A percentile compares a stretch with the other conserved stretches of the same genome.
Evolutionary conservation across 208 protist genomes (phyloP).

Genomic region (Leishmania tarentolae): DNA sequence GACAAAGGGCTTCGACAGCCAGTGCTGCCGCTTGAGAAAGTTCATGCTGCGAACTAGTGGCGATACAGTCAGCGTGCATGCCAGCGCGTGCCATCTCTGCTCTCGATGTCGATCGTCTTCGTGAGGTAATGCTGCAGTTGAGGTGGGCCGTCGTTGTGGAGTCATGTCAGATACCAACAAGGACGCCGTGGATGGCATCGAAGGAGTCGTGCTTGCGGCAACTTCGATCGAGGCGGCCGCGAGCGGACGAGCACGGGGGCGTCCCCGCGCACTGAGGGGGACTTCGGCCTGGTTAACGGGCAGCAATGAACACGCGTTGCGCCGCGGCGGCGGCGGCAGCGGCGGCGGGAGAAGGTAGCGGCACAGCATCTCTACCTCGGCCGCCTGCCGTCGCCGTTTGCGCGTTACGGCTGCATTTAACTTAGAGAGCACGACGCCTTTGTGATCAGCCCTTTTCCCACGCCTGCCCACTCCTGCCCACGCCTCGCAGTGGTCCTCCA

Average conservation of each 20-base stretch:
- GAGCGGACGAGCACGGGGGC: not conserved
- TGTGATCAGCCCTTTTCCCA: not conserved
- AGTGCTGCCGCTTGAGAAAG: constrained; percentile 27
- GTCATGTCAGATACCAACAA: not conserved
- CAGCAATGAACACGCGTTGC: not conserved
- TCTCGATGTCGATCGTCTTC: not conserved
- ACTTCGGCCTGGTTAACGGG: not conserved
- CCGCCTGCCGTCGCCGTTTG: constrained; percentile 1
- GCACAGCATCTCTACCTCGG: constrained; percentile 20
- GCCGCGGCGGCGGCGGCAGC: not conserved
- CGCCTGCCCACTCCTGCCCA: too few species aligned
- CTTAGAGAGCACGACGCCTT: too few species aligned
- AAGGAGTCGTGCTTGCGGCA: not conserved
- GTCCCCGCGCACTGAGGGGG: not conserved
- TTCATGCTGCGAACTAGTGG: constrained; percentile 24
- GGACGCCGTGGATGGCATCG: not conserved
- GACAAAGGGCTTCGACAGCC: constrained; percentile 27
- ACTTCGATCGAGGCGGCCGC: not conserved
- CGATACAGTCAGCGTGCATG: constrained; percentile 3
- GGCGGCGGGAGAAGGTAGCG: constrained; percentile 15
- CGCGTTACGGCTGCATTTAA: not conserved
- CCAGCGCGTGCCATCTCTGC: not conserved
- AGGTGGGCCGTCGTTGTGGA: not conserved
- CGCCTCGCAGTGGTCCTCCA: not conserved
- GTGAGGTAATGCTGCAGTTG: not conserved